Evolutionary conservation across 2,329 filamentous ascomycete genomes (phyloP).

Genomic region (Aspergillus sp.): DNA sequence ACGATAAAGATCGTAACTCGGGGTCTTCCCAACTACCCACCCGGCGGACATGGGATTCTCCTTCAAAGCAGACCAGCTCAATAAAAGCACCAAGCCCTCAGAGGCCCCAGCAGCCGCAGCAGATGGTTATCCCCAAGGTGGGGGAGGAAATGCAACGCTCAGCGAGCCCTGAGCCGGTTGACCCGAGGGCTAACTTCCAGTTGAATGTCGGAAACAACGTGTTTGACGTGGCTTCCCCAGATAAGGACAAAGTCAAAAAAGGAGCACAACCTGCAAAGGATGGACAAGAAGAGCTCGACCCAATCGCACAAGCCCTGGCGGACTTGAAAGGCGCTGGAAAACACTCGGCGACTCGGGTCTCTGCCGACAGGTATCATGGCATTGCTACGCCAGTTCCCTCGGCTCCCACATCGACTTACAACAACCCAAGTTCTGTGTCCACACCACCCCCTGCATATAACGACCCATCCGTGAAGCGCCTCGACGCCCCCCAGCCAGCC

Average conservation of each 20-base stretch:
- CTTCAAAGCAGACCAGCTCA: conserved; percentile 48
- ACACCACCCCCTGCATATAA: conserved; percentile 90
- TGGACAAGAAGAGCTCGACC: conserved; percentile 71
- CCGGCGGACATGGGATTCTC: conserved; percentile 60
- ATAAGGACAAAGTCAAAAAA: conserved; percentile 59
- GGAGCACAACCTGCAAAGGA: conserved; percentile 43
- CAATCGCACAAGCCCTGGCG: conserved; percentile 88
- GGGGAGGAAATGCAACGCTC: conserved; percentile 31
- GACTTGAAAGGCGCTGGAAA: conserved; percentile 89
- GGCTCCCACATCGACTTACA: conserved; percentile 43
- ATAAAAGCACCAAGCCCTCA: conserved; percentile 43
- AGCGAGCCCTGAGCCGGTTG: conserved; percentile 80
- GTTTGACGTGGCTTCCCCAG: conserved; percentile 84
- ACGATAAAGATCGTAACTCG: conserved; percentile 64
- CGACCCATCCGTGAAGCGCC: conserved; percentile 69
- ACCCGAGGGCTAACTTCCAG: conserved; percentile 89
- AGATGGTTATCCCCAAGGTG: conserved; percentile 10
- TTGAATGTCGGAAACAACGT: conserved; percentile 96
- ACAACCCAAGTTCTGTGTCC: conserved; percentile 35
- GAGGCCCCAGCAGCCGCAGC: conserved; percentile 19
- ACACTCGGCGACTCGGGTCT: conserved; percentile 78
- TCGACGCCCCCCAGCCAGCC: conserved; percentile 88
- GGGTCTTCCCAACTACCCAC: conserved; percentile 43
- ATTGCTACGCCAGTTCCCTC: conserved; percentile 76
- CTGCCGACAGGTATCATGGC: conserved; percentile 96